phyloP scores from a whole-genome alignment of 163 green algal genomes.

The Chlamydomonas reinhardtii region DNA sequence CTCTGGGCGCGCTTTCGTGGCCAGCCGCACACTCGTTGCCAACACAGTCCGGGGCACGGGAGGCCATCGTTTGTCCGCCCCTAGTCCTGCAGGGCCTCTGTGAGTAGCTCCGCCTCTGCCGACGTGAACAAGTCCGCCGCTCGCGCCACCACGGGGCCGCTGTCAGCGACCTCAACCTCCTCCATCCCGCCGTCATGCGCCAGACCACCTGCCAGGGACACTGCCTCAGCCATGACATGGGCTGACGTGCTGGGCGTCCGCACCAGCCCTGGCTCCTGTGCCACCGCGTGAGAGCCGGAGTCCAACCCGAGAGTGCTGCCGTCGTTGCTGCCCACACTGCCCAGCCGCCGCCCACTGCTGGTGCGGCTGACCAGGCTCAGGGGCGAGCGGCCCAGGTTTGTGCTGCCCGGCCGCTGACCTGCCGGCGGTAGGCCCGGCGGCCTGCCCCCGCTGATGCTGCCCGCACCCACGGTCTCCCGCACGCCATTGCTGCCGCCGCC shows the following conservation, averaged over 20 bases:
- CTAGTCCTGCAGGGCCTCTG: constrained; percentile 29
- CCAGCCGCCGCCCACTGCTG: neutral
- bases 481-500: neutral
- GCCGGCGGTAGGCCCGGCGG: neutral
- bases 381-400: constrained; percentile 1
- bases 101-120: constrained; percentile 35
- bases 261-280: no score
- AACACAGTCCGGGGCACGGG: no score
- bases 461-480: neutral
- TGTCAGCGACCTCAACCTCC: neutral
- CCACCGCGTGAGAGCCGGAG: no score
- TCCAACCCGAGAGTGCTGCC: neutral
- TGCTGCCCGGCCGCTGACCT: neutral
- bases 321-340: neutral
- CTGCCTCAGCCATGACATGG: no score
- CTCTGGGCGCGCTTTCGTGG: no score
- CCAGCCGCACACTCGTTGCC: no score
- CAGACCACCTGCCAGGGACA: no score
- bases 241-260: no score
- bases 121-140: constrained; percentile 22
- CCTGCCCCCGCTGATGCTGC: neutral
- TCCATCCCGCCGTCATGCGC: neutral
- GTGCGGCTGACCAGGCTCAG: neutral
- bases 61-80: no score
- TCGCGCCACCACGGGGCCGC: neutral